A percentile compares a stretch with the other conserved stretches of the same genome.
These are phyloP conservation scores for Crataegus laevigata DNA, from an alignment of 306 rosid species.

Conservation along the genomic window DNA sequence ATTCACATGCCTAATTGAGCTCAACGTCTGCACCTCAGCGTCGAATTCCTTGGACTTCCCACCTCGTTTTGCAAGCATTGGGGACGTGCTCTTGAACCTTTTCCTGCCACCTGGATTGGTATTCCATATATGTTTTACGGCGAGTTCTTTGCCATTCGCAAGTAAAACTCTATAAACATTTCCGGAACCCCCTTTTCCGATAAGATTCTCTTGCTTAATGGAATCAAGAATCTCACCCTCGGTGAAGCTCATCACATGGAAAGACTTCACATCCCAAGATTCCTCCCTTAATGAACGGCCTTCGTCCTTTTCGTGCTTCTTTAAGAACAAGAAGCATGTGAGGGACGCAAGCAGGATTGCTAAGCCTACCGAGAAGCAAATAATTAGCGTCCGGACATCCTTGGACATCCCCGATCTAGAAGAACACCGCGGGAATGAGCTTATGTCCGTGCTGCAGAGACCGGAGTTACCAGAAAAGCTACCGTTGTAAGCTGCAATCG, in stretches of 20 bases:
- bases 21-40: constrained; percentile 71
- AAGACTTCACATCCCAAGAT: constrained; percentile 83
- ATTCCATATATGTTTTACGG: constrained; percentile 93
- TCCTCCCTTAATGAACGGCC: constrained; percentile 62
- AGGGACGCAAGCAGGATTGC: constrained; percentile 23
- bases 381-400: constrained; percentile 34
- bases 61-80: constrained; percentile 41
- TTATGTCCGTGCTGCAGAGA: constrained; percentile 45
- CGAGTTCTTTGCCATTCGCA: constrained; percentile 64
- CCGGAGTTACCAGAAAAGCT: constrained; percentile 66
- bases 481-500: constrained; percentile 63
- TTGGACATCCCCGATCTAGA: constrained; percentile 30
- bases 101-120: constrained; percentile 19
- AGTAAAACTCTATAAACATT: constrained; percentile 66
- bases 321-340: constrained; percentile 24
- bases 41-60: constrained; percentile 56
- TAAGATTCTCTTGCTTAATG: constrained; percentile 68
- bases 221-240: constrained; percentile 87
- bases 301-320: constrained; percentile 30
- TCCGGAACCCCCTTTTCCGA: constrained; percentile 91
- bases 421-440: constrained; percentile 44
- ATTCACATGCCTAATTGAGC: constrained; percentile 86
- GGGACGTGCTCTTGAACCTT: constrained; percentile 33
- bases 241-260: constrained; percentile 67
- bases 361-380: constrained; percentile 39